Percentiles rank a stretch among this genome's conserved stretches.
phyloP scores from a whole-genome alignment of 805 yeast species.

The Lachancea fermentati region DNA sequence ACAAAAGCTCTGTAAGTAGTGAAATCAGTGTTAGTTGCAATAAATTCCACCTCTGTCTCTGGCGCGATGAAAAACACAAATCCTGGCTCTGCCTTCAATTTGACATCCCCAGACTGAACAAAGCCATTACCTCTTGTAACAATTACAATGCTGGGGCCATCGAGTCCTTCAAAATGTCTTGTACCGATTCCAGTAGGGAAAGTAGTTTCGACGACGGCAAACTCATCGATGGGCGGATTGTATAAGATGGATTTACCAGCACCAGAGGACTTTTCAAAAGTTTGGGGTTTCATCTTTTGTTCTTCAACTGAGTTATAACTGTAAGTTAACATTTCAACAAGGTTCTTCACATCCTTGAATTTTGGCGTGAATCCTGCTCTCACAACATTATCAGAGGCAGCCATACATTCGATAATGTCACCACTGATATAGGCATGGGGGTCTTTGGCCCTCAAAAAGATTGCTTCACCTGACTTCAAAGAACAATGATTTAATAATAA shows the following conservation, averaged over 20 bases:
- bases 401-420: constrained; percentile 99
- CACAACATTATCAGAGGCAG: constrained; percentile 96
- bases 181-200: constrained; percentile 42
- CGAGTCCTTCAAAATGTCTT: constrained; percentile 54
- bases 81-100: constrained; percentile 57
- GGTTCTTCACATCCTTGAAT: constrained; percentile 87
- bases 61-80: constrained; percentile 84
- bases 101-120: constrained; percentile 39
- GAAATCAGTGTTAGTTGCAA: constrained; percentile 47
- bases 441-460: constrained; percentile 93
- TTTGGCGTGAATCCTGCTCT: constrained; percentile 99
- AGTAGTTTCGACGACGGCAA: constrained; percentile 82
- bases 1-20: constrained; percentile 88
- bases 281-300: constrained; percentile 76
- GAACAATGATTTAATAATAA: constrained; percentile 82
- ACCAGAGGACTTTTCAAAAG: constrained; percentile 50
- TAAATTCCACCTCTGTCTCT: constrained; percentile 55
- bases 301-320: constrained; percentile 83
- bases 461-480: constrained; percentile 86
- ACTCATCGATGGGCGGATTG: constrained; percentile 97
- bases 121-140: constrained; percentile 77
- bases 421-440: constrained; percentile 98
- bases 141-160: constrained; percentile 86
- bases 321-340: constrained; percentile 89
- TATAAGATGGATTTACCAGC: constrained; percentile 63